A percentile compares a stretch with the other conserved stretches of the same genome.
phyloP scores from a whole-genome alignment of 441 rosid genomes.

The Croton setiger region DNA sequence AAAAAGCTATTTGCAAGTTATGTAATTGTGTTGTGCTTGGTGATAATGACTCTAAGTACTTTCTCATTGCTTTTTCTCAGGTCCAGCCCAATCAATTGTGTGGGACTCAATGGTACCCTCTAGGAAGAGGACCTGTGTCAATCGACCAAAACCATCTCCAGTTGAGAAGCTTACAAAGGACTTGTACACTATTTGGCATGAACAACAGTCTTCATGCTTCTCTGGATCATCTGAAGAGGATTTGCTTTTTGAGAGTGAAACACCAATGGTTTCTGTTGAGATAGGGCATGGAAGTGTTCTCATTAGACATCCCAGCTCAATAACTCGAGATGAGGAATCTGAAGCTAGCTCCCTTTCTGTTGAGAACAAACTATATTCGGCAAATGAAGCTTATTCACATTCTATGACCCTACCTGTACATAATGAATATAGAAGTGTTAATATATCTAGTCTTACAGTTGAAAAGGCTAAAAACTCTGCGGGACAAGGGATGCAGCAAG shows the following conservation, averaged over 20 bases:
- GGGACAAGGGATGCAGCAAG: slow-evolving; percentile 51
- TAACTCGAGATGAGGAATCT: slow-evolving; percentile 94
- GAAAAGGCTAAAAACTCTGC: slow-evolving; percentile 40
- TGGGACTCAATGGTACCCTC: slow-evolving; percentile 93
- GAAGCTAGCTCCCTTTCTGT: slow-evolving; percentile 94
- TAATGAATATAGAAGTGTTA: slow-evolving; percentile 32
- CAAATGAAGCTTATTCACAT: slow-evolving; percentile 66
- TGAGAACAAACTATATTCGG: slow-evolving; percentile 55
- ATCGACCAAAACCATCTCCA: slow-evolving; percentile 74
- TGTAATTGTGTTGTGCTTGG: slow-evolving; percentile 2
- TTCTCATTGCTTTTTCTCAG: slow-evolving; percentile 34
- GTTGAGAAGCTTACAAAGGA: slow-evolving; percentile 95
- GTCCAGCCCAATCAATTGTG: slow-evolving; percentile 79
- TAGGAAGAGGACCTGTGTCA: slow-evolving; percentile 84
- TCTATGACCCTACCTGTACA: slow-evolving; percentile 41
- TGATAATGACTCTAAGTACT: slow-evolving; percentile 7
- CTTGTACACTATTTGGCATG: slow-evolving; percentile 77
- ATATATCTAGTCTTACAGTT: slow-evolving; percentile 31
- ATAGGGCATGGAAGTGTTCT: slow-evolving; percentile 98
- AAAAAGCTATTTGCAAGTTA: slow-evolving; percentile 6
- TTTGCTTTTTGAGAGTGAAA: slow-evolving; percentile 84
- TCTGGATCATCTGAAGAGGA: slow-evolving; percentile 90
- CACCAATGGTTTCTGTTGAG: slow-evolving; percentile 96
- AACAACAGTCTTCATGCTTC: slow-evolving; percentile 85
- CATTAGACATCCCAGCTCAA: slow-evolving; percentile 73